Evolutionary conservation across 257 asterid species (phyloP).

Genomic region (Solanum medicagineum): DNA sequence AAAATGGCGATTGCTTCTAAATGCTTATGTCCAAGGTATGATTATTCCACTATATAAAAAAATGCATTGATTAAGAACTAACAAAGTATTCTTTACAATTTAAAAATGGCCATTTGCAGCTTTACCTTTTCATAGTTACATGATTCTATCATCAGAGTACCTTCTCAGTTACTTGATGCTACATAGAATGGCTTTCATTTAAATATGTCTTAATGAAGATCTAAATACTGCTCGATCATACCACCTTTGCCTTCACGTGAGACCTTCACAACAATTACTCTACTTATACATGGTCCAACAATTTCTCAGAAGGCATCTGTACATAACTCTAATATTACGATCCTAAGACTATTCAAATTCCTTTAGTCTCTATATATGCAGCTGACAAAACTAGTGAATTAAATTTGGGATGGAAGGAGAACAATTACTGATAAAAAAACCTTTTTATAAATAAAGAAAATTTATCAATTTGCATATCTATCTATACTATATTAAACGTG

Average conservation of each 20-base stretch:
- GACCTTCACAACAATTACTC: not conserved
- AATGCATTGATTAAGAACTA: not conserved
- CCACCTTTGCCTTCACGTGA: not conserved
- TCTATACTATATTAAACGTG: too few relatives aligned
- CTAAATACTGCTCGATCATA: not conserved
- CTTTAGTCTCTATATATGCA: not conserved
- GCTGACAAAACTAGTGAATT: not conserved
- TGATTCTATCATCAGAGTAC: not conserved
- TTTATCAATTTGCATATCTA: not conserved
- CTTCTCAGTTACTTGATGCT: not conserved
- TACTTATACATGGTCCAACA: not conserved
- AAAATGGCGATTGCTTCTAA: not conserved
- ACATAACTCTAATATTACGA: not conserved
- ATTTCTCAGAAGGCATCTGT: not conserved
- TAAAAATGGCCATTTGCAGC: not conserved
- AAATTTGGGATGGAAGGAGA: not conserved
- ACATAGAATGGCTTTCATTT: not conserved
- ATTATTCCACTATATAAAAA: not conserved
- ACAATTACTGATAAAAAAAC: not conserved
- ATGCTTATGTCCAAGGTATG: not conserved
- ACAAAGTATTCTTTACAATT: not conserved
- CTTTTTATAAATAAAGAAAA: not conserved
- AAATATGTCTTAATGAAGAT: not conserved
- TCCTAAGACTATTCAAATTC: not conserved
- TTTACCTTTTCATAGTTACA: not conserved